These are phyloP conservation scores for Saccharomycopsis oosterbeekiorum DNA, from an alignment of 805 yeast genomes.

Conservation along the genomic window DNA sequence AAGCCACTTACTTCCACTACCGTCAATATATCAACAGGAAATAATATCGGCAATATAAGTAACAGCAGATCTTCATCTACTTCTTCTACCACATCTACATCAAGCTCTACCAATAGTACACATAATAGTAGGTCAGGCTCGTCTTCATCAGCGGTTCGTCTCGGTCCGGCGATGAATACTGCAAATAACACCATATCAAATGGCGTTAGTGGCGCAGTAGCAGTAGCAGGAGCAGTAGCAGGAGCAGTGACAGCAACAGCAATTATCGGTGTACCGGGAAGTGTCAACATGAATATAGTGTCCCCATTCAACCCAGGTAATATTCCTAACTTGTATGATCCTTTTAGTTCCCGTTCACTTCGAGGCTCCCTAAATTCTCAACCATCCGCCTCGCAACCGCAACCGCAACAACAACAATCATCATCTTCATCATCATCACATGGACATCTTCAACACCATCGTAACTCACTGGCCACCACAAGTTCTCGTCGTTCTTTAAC, in stretches of 20 bases:
- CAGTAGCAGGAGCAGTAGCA: not conserved
- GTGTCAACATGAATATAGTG: not conserved
- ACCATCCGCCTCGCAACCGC: not conserved
- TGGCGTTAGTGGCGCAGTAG: not conserved
- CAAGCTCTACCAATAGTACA: not conserved
- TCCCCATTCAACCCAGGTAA: not conserved
- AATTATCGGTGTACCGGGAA: not conserved
- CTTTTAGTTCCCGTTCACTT: not conserved
- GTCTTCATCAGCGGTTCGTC: not conserved
- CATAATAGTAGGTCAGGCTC: not conserved
- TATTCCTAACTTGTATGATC: not conserved
- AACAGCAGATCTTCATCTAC: constrained; percentile 1
- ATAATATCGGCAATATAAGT: not conserved
- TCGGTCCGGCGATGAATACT: not conserved
- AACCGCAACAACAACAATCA: not conserved
- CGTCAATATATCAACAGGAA: not conserved
- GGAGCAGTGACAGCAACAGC: constrained; percentile 1
- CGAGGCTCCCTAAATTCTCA: not conserved
- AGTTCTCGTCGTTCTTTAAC: constrained; percentile 13
- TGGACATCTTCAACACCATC: not conserved
- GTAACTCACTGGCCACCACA: not conserved
- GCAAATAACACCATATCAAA: not conserved
- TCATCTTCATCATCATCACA: not conserved
- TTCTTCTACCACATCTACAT: not conserved
- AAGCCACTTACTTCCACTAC: not conserved